Conservation (phyloP, 1,139 yeast genomes). For the Diutina neorugosa region DNA sequence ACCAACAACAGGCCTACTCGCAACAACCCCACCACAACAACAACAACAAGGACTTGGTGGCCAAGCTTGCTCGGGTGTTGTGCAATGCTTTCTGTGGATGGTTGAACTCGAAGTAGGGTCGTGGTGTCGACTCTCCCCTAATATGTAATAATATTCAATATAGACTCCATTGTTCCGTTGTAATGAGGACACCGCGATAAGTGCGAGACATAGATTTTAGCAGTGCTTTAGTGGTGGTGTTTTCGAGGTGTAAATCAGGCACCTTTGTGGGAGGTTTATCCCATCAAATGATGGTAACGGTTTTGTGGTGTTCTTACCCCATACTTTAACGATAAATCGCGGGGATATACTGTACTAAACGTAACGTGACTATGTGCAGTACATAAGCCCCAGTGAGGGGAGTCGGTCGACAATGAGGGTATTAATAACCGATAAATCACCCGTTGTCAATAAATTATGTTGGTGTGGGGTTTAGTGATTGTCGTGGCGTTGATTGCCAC, state of each 20-base stretch:
- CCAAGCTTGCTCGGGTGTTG: not conserved
- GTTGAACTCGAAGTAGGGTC: not conserved
- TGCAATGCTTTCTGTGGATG: not conserved
- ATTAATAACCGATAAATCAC: no score
- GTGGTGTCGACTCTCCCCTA: not conserved
- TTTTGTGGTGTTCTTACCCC: no score
- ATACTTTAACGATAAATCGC: not conserved
- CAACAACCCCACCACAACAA: constrained; percentile 15
- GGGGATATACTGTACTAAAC: not conserved
- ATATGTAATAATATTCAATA: not conserved
- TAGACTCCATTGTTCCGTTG: no score
- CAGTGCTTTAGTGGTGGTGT: no score
- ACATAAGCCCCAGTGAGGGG: not conserved
- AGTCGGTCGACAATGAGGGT: no score
- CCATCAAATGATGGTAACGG: no score
- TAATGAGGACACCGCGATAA: no score
- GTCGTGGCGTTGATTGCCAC: not conserved
- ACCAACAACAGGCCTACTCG: constrained; percentile 9
- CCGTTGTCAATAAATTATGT: not conserved
- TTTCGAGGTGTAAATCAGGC: no score
- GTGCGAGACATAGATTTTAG: no score
- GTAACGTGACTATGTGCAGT: not conserved
- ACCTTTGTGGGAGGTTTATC: no score
- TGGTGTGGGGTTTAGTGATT: not conserved
- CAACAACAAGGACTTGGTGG: constrained; percentile 12